Conservation (phyloP, 148 eudicot species). For the Diospyros lotus region DNA sequence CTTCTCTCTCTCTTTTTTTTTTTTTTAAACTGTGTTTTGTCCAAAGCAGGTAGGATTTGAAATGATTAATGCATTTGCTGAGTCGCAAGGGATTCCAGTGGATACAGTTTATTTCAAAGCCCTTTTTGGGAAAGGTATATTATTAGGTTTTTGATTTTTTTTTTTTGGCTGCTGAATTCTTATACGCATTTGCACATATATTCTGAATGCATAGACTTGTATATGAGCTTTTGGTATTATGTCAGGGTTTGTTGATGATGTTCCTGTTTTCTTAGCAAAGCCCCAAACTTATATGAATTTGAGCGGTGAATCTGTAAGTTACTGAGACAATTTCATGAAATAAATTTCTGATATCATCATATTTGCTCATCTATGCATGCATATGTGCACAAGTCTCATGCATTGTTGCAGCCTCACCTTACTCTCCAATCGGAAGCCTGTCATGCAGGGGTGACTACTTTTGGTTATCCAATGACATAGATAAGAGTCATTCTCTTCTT, state of each 20-base stretch:
- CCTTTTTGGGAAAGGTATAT: conserved; percentile 71
- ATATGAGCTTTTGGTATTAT: not conserved
- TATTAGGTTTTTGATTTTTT: not conserved
- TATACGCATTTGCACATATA: not conserved
- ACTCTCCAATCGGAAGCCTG: too few relatives aligned
- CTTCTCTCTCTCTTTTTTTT: too few relatives aligned
- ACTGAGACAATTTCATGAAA: not conserved
- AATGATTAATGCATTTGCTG: conserved; percentile 73
- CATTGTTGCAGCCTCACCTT: too few relatives aligned
- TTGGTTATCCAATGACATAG: too few relatives aligned
- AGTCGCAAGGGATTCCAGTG: conserved; percentile 55
- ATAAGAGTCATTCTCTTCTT: too few relatives aligned
- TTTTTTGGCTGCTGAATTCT: not conserved
- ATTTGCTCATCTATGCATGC: too few relatives aligned
- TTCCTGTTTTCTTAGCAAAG: conserved; percentile 79
- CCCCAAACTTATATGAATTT: conserved; percentile 89
- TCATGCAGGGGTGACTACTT: too few relatives aligned
- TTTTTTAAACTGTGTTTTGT: not conserved
- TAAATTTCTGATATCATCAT: not conserved
- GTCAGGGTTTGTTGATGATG: conserved; percentile 57
- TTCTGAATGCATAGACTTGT: not conserved
- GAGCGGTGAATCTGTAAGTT: conserved; percentile 85
- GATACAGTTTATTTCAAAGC: conserved; percentile 74
- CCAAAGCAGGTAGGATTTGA: conserved; percentile 59
- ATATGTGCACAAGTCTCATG: too few relatives aligned